Evolutionary conservation across 352 stramenopile genomes (phyloP).

Genomic region (Globisporangium lucens): DNA sequence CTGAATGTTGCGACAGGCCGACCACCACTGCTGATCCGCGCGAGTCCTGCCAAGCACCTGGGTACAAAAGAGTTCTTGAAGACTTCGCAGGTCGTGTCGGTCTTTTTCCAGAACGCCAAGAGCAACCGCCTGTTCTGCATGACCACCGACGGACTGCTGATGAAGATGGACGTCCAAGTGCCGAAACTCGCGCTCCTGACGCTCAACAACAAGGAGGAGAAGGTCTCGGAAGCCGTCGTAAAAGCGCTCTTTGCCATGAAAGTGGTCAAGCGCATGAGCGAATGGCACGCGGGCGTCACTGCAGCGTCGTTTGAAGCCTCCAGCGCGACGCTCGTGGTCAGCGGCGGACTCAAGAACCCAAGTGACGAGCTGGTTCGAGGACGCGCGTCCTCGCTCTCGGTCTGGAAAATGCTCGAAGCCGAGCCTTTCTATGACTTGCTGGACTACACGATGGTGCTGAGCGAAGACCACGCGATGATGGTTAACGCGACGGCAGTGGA

Average conservation of each 20-base stretch:
- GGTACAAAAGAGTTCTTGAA: slow-evolving; percentile 22
- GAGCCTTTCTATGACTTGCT: slow-evolving; percentile 53
- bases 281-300: slow-evolving; percentile 60
- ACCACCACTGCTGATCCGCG: slow-evolving; percentile 27
- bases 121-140: slow-evolving; percentile 41
- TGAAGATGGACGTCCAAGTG: slow-evolving; percentile 48
- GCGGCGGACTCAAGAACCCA: slow-evolving; percentile 48
- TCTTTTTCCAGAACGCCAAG: slow-evolving; percentile 41
- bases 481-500: neutral
- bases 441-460: slow-evolving; percentile 68
- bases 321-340: slow-evolving; percentile 47
- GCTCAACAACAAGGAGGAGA: slow-evolving; percentile 17
- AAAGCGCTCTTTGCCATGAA: slow-evolving; percentile 35
- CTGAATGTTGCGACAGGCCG: too few relatives aligned
- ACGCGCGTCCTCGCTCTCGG: slow-evolving; percentile 57
- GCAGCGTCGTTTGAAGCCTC: slow-evolving; percentile 37
- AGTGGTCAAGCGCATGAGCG: slow-evolving; percentile 36
- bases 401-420: slow-evolving; percentile 45
- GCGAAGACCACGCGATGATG: slow-evolving; percentile 1
- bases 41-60: slow-evolving; percentile 35
- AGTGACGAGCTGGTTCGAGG: slow-evolving; percentile 46
- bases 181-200: slow-evolving; percentile 42
- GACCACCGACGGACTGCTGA: slow-evolving; percentile 33
- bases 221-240: slow-evolving; percentile 6
- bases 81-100: slow-evolving; percentile 24